Evolutionary conservation across 129 eudicot species (phyloP), one percentile per base, ranked within the genome.

Genomic region (Helianthus tuberosus): DNA sequence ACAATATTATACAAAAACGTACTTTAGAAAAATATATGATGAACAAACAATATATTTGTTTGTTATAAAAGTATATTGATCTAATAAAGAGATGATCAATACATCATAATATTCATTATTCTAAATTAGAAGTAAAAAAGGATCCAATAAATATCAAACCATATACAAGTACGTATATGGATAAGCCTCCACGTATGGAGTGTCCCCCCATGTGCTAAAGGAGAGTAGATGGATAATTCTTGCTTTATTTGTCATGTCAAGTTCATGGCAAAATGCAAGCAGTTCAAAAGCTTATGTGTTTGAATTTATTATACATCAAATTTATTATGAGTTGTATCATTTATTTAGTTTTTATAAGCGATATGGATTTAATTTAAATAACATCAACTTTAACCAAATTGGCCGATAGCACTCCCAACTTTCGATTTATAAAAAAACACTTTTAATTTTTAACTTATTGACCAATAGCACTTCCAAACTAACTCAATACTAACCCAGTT

Each of bases 151-250:
- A 23, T 58, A 58, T 20, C 11, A 59, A 17, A n/a, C 44, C 29
- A 58, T 43, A 4, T 27, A 27, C 11, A 9, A 9, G 4, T 9
- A 20, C 23, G 41, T 17, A 59, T 27, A 46, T 60, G 69, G 67
- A 73, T 49, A 60, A 73, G 47, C 36, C 16, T 73, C 68, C 59
- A 73, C 77, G 44, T 46, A 73, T 49, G 36, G 10, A 25, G 8
- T 46, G 58, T 73, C 64, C 64, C 35, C 77, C 77, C 61, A 61
- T 61, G 61, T 73, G 69, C 77, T 61, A 61, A 73, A 73, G 38
- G 6, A 32, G 17, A 60, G 49, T 60, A 41, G 67, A 58, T 57
- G 76, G 54, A 55, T 71, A 41, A 68, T 59, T 12, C 14, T 32
- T 32, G 36, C 36, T 32, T 32, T 32, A 55, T 20, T 17, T 20